Base-by-base conservation (phyloP, 164 flowering plant genomes). In the Nymphaea colorata region DNA sequence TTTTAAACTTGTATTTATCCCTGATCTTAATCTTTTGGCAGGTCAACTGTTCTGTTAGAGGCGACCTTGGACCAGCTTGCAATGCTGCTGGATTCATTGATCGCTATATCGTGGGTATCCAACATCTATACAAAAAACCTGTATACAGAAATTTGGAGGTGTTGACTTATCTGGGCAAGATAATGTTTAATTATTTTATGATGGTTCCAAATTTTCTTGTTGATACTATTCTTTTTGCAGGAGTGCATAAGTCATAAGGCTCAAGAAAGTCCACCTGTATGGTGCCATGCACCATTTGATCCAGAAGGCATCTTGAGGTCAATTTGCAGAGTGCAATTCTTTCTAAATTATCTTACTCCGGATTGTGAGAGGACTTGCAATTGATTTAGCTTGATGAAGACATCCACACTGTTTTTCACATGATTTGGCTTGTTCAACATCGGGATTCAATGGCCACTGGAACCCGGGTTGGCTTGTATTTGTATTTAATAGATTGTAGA, bases 221-320 rank as follows among this genome's bases (percentile, higher is more conserved):
- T 65, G 60, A 66, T 66, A 59, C 59, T 65, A 10, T 45, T 25
- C 62, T n/a, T 41, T 43, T 57, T 66, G 59, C 74, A 89, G 90
- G 90, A 79, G 64, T 89, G 95, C 88, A 44, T 64, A n/a, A 69
- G 60, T 72, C 77, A 76, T 44, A 74, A 71, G 67, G 73, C 72
- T 71, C 64, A 79, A 42, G 78, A 79, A 61, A 70, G 17, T 81
- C 69, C 76, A n/a, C 87, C 88, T 65, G 69, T 88, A 44, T 89
- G 95, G 95, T 87, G 95, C 66, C 75, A 70, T 77, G 87, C 91
- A 44, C 87, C 95, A 67, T 88, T 81, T 79, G 95, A 88, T 63
- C 95, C 95, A 62, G 91, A 89, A 83, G 95, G 91, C 66, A 79
- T 87, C 73, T 75, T 87, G 74, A 85, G 95, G 95, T 89, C 71